Evolutionary conservation across 1,284 basidiomycete species (phyloP).

Genomic region (Somion occarium): DNA sequence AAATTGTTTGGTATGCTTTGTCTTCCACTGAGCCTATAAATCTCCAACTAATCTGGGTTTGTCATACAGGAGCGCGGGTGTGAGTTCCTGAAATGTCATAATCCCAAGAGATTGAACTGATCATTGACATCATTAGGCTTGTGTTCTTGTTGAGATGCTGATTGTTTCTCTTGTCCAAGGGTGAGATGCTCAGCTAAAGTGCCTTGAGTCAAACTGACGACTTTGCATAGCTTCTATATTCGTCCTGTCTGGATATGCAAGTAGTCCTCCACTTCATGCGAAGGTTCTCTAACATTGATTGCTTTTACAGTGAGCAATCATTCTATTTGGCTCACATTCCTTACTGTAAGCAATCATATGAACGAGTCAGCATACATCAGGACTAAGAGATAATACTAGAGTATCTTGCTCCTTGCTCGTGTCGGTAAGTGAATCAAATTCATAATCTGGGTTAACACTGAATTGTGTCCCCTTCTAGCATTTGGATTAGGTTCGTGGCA

Average conservation of each 20-base stretch:
- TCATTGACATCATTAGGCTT: neutral
- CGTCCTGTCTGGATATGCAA: conserved; percentile 2
- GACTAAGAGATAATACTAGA: neutral
- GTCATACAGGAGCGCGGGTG: conserved; percentile 5
- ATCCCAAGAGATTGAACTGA: neutral
- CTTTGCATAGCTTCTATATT: conserved; percentile 2
- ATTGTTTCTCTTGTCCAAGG: conserved; percentile 1
- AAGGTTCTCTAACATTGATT: neutral
- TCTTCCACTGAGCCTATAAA: neutral
- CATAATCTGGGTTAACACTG: neutral
- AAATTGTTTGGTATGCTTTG: conserved; percentile 2
- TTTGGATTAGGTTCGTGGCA: conserved; percentile 1
- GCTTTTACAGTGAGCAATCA: neutral
- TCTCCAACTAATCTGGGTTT: neutral
- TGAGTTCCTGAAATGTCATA: neutral
- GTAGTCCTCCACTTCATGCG: neutral
- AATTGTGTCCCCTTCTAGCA: neutral
- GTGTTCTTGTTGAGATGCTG: conserved; percentile 1
- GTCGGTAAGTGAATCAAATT: neutral
- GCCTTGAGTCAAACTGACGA: neutral
- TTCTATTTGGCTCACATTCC: neutral
- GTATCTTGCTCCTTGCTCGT: neutral
- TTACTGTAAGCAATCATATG: conserved; percentile 1
- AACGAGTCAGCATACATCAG: too few relatives aligned
- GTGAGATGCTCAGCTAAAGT: neutral